These are phyloP conservation scores for Paralagenidium karlingii DNA, from an alignment of 352 stramenopile genomes.

Conservation along the genomic window DNA sequence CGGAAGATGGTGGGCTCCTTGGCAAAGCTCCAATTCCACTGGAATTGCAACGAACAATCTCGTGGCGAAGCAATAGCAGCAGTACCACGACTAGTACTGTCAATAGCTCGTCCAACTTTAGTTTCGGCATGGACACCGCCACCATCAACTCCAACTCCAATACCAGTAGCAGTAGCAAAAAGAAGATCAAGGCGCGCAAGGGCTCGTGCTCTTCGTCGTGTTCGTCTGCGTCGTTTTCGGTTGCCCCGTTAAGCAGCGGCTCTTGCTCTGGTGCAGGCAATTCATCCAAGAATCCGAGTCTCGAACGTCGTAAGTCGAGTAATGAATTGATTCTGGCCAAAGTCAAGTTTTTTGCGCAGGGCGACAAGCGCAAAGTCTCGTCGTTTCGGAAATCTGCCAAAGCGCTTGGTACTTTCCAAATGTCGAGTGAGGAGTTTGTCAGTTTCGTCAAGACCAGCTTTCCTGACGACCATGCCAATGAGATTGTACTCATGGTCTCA, in stretches of 20 bases:
- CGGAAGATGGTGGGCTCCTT: constrained; percentile 7
- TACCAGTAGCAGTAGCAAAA: neutral
- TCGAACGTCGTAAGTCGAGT: constrained; percentile 50
- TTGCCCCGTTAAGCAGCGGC: no score
- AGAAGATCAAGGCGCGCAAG: neutral
- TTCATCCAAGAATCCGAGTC: no score
- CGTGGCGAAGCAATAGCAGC: constrained; percentile 12
- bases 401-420: constrained; percentile 53
- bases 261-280: no score
- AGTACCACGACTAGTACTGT: constrained; percentile 5
- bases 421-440: constrained; percentile 48
- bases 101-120: no score
- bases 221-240: no score
- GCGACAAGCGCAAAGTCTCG: constrained; percentile 25
- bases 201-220: neutral
- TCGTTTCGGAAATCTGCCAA: constrained; percentile 63
- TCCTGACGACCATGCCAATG: constrained; percentile 28
- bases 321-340: constrained; percentile 53
- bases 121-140: no score
- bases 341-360: constrained; percentile 37
- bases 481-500: constrained; percentile 48
- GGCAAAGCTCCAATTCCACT: constrained; percentile 2
- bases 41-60: neutral
- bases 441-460: constrained; percentile 44
- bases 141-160: no score